These are phyloP conservation scores for Cladosporium sp. DNA, from an alignment of 2,329 filamentous ascomycete species.

Conservation along the genomic window DNA sequence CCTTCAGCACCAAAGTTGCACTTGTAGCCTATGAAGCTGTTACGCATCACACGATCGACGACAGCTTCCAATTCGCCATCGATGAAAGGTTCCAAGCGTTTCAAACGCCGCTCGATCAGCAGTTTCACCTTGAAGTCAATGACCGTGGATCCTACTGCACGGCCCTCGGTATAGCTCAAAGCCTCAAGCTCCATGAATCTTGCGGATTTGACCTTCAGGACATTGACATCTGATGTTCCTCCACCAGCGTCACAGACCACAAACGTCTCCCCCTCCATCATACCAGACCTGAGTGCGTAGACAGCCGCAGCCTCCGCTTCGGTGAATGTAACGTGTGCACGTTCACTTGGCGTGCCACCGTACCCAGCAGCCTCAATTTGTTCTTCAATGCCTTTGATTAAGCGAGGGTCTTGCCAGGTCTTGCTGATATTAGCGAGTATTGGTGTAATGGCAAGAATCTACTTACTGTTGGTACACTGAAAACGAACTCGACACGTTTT, in stretches of 20 bases:
- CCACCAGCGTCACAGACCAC: slow-evolving; percentile 13
- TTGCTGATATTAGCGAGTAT: neutral
- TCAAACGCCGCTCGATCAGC: neutral
- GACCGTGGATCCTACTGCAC: slow-evolving; percentile 17
- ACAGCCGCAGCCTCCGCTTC: slow-evolving; percentile 54
- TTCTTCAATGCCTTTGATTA: slow-evolving; percentile 16
- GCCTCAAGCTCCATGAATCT: slow-evolving; percentile 16
- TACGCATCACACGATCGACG: neutral
- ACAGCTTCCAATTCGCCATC: neutral
- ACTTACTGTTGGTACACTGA: slow-evolving; percentile 16
- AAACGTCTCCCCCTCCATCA: neutral
- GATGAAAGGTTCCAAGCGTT: neutral
- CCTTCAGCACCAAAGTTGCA: neutral
- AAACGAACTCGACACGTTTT: slow-evolving; percentile 16
- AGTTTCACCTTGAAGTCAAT: slow-evolving; percentile 18
- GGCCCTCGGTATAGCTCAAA: slow-evolving; percentile 18
- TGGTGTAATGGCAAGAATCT: neutral
- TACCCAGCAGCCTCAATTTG: slow-evolving; percentile 13
- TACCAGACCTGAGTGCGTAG: slow-evolving; percentile 30
- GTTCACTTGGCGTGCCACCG: slow-evolving; percentile 10
- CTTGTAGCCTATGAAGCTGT: neutral
- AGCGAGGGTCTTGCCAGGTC: slow-evolving; percentile 19
- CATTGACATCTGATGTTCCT: slow-evolving; percentile 20
- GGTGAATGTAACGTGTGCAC: slow-evolving; percentile 42
- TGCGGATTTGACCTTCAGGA: slow-evolving; percentile 14